Base-by-base conservation (phyloP, 306 rosid genomes). In the Lotus japonicus region DNA sequence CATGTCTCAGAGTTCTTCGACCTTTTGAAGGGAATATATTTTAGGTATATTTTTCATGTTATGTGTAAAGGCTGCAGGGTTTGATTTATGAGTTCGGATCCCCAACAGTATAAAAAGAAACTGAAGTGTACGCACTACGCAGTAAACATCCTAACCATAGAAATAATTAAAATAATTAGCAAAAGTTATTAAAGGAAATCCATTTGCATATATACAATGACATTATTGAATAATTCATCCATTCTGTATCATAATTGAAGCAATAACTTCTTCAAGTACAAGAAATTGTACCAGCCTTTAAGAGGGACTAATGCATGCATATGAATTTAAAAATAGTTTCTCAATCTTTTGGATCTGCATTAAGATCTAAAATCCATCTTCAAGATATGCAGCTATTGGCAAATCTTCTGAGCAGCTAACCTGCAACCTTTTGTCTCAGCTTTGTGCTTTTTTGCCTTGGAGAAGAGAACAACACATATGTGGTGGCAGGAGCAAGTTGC, bases 261-360 rank as follows among this genome's bases (percentile, higher is more conserved):
- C 19, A n/a, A 60, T 15, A 15, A 39, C 33, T 13, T 31, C 44
- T 51, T 53, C 6, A 45, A 70, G 77, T 77, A 77, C 77, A 56
- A 48, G 5, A 38, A 6, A 15, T 11, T 19, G 81, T 56, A 75
- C 69, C 48, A 46, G 66, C 48, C 39, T 66, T 6, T 36, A 6
- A 18, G 12, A 16, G 23, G 59, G 71, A 69, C 16, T 14, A 35
- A 55, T 70, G 81, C 73, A 77, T 70, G 77, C 58, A 69, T 38
- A 9, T 62, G 53, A 45, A 46, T 36, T 70, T 19, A 55, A 46
- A 35, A 70, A 8, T 46, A 35, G 42, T 44, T 63, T 74, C 19
- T 14, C 6, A 62, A 45, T 8, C 44, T 54, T 54, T 76, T 26
- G 64, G 66, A 54, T 70, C 61, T 62, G 44, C 13, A 55, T 77